Evolutionary conservation across 1,139 yeast species (phyloP).

Genomic region (Kodamaea derodonti): DNA sequence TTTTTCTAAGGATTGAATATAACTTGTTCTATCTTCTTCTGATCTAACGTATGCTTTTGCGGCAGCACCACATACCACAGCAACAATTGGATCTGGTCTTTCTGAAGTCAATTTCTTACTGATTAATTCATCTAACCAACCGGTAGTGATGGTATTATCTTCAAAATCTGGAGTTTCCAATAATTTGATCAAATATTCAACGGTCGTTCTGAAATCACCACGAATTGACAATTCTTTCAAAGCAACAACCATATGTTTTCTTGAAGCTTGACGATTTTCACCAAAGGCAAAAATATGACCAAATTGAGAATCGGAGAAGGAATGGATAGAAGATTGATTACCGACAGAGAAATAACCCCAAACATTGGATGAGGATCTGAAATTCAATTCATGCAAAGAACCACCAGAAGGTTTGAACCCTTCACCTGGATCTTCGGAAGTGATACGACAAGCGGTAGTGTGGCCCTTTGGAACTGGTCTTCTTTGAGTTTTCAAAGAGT

Average conservation of each 20-base stretch:
- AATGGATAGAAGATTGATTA: conserved; percentile 94
- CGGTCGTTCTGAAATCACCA: conserved; percentile 98
- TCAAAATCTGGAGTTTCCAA: conserved; percentile 96
- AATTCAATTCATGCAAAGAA: conserved; percentile 89
- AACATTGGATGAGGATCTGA: conserved; percentile 93
- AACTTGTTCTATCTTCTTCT: conserved; percentile 66
- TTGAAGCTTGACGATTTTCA: conserved; percentile 94
- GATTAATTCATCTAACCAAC: conserved; percentile 97
- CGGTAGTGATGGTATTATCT: conserved; percentile 94
- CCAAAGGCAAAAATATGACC: conserved; percentile 99
- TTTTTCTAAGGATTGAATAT: conserved; percentile 71
- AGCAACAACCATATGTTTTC: conserved; percentile 99
- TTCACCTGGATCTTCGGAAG: conserved; percentile 98
- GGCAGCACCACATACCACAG: conserved; percentile 96
- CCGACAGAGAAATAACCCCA: conserved; percentile 99
- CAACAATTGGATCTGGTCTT: conserved; percentile 87
- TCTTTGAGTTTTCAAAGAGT: conserved; percentile 74
- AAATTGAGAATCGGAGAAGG: conserved; percentile 95
- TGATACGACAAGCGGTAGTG: conserved; percentile 97
- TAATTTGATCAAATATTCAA: conserved; percentile 90
- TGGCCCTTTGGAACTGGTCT: conserved; percentile 96
- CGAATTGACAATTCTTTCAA: conserved; percentile 92
- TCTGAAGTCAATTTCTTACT: conserved; percentile 91
- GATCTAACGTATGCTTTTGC: conserved; percentile 86
- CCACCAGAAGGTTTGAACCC: conserved; percentile 99